phyloP scores from a whole-genome alignment of 192 early-diverging fungal genomes.

The Dissophora globulifera region DNA sequence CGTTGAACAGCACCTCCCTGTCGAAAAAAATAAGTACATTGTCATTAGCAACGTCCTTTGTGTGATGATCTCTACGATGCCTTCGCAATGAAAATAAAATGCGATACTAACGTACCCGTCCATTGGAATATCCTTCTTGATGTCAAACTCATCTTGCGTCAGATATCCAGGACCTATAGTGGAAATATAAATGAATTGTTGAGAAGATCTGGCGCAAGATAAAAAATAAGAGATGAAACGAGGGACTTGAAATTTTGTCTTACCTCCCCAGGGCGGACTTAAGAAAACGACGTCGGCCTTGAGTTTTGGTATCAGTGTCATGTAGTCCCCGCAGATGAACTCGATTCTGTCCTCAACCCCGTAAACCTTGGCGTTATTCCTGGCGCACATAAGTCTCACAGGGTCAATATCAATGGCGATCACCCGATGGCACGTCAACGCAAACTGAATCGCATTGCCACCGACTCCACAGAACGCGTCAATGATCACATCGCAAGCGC shows the following conservation, averaged over 20 bases:
- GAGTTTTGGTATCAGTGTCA: constrained; percentile 75
- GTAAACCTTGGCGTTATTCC: constrained; percentile 89
- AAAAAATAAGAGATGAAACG: too few species aligned
- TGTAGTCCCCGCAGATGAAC: constrained; percentile 92
- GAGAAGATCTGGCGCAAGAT: not conserved
- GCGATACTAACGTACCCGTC: constrained; percentile 65
- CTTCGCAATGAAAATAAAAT: not conserved
- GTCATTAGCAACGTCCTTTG: not conserved
- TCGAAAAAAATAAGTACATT: constrained; percentile 5
- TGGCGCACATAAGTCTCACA: constrained; percentile 79
- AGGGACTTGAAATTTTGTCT: too few species aligned
- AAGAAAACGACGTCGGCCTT: constrained; percentile 91
- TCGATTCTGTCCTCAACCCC: constrained; percentile 92
- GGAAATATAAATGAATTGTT: not conserved
- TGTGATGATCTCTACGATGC: not conserved
- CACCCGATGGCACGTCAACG: constrained; percentile 84
- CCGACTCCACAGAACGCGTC: constrained; percentile 98
- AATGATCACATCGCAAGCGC: constrained; percentile 72
- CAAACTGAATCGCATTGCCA: constrained; percentile 98
- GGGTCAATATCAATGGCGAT: constrained; percentile 95
- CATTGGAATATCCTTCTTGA: constrained; percentile 79
- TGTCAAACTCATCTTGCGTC: constrained; percentile 65
- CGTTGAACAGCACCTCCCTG: constrained; percentile 71
- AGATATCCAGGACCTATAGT: constrained; percentile 76
- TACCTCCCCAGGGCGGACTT: constrained; percentile 96